Conservation (phyloP, 2,329 filamentous ascomycete genomes). For the Pestalotiopsis sp. region DNA sequence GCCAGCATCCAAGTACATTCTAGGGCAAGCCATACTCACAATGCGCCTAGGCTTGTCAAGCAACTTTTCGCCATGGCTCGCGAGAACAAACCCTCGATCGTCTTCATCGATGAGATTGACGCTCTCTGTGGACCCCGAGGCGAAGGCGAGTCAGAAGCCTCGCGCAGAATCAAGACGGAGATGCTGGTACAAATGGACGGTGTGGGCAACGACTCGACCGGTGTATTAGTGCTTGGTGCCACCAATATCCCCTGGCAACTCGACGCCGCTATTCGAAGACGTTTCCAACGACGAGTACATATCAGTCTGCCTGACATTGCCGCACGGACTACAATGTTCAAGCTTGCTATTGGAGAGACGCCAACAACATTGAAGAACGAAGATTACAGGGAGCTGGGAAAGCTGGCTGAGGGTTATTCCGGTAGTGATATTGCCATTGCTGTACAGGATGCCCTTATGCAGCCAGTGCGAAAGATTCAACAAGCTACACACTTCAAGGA, state of each 20-base stretch:
- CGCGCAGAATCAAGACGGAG: constrained; percentile 96
- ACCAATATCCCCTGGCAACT: constrained; percentile 99
- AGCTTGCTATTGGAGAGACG: constrained; percentile 89
- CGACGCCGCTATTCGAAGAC: constrained; percentile 90
- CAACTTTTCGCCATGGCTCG: constrained; percentile 96
- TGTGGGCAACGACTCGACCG: constrained; percentile 92
- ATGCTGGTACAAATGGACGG: constrained; percentile 99
- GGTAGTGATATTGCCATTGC: constrained; percentile 95
- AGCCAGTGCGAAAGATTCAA: constrained; percentile 94
- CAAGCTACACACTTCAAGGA: constrained; percentile 98
- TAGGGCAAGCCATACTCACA: neutral
- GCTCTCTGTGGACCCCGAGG: constrained; percentile 89
- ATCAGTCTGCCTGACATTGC: constrained; percentile 88
- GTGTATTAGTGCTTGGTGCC: constrained; percentile 90
- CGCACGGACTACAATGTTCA: constrained; percentile 92
- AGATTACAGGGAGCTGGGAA: constrained; percentile 79
- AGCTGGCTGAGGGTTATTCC: constrained; percentile 89
- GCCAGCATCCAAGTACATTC: neutral
- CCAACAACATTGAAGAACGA: constrained; percentile 78
- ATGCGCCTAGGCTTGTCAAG: constrained; percentile 75
- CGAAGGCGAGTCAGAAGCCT: constrained; percentile 97
- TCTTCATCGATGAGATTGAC: constrained; percentile 98
- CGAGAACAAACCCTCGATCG: constrained; percentile 97
- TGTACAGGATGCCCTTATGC: constrained; percentile 96
- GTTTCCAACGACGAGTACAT: constrained; percentile 95